Base-by-base conservation (phyloP, 2,329 filamentous ascomycete genomes). In the Cadophora malorum region DNA sequence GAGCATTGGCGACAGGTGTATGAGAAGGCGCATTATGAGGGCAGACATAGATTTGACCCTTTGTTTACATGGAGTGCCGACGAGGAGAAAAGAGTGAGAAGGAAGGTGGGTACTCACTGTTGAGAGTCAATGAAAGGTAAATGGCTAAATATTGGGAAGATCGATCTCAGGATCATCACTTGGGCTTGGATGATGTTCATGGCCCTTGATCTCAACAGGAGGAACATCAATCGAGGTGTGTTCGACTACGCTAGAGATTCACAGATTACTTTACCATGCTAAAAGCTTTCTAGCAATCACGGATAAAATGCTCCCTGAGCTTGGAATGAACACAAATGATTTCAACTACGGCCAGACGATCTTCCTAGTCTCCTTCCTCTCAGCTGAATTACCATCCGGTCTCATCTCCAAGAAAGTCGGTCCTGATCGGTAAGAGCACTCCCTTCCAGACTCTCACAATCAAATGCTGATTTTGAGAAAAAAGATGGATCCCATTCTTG, bases 371-470 rank as follows among this genome's bases (percentile, higher is more conserved):
- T 64, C 64, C 2, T 88, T 88, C 69, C 76, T 89, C 1, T 76
- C 81, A 4, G 85, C 87, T 0, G 87, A 90, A 71, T 78, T 90
- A 1, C 88, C 87, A 0, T 89, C 86, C 0, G 86, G 89, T 71
- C 80, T 90, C 4, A 74, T 89, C 21, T 83, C 81, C 56, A 90
- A 90, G 75, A 83, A 82, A 70, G 66, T 84, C n/a, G 83, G 83
- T 0, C 81, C 82, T 0, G 83, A 84, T 70, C 78, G 58, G 65
- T 66, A 49, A 19, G 65, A 47, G 8, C 1, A 16, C 21, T 28
- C 8, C 56, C 33, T 33, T 61, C 23, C 23, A n/a, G n/a, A 14
- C 35, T 19, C 10, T 45, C 14, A 16, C 41, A 19, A 6, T 16
- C 16, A 45, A 19, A 16, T 5, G 12, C 41, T 45, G 16, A 45